These are phyloP conservation scores for Eustoma russellianum DNA, from an alignment of 257 asterid genomes.

Conservation along the genomic window DNA sequence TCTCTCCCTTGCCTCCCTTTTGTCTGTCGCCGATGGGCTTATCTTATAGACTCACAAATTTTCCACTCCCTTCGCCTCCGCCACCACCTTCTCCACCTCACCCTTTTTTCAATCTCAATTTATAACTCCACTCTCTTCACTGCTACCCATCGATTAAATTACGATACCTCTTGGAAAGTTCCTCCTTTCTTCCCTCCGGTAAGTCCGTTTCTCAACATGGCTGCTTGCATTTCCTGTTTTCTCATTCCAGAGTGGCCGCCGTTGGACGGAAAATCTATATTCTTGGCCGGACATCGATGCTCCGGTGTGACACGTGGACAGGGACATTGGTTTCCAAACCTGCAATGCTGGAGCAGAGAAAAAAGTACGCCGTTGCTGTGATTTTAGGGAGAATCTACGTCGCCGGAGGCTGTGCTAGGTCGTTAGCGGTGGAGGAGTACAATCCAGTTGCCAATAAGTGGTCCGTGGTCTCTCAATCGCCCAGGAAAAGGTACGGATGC, in stretches of 20 bases:
- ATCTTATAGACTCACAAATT: slow-evolving; percentile 49
- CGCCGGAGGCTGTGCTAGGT: slow-evolving; percentile 60
- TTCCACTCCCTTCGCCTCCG: slow-evolving; percentile 56
- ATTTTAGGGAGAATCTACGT: slow-evolving; percentile 54
- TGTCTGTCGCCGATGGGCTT: slow-evolving; percentile 86
- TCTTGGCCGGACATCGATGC: slow-evolving; percentile 57
- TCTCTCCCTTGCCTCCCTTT: slow-evolving; percentile 55
- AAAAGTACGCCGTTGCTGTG: slow-evolving; percentile 73
- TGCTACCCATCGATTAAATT: slow-evolving; percentile 46
- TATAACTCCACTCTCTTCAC: slow-evolving; percentile 50
- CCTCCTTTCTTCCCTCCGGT: slow-evolving; percentile 38
- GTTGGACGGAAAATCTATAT: slow-evolving; percentile 65
- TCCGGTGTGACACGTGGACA: slow-evolving; percentile 81
- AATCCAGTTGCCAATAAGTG: slow-evolving; percentile 54
- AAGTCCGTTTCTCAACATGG: slow-evolving; percentile 20
- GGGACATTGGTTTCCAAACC: slow-evolving; percentile 54
- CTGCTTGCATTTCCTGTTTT: slow-evolving; percentile 27
- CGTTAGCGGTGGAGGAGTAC: slow-evolving; percentile 71
- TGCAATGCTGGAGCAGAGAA: slow-evolving; percentile 45
- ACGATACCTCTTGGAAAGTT: slow-evolving; percentile 41
- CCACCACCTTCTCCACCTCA: slow-evolving; percentile 34
- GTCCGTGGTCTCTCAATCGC: slow-evolving; percentile 53
- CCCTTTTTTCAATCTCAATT: slow-evolving; percentile 52
- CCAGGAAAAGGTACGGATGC: slow-evolving; percentile 71
- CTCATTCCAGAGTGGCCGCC: slow-evolving; percentile 43